These are phyloP conservation scores for Coniochaeta hoffmannii DNA, from an alignment of 2,329 filamentous ascomycete genomes.

Conservation along the genomic window DNA sequence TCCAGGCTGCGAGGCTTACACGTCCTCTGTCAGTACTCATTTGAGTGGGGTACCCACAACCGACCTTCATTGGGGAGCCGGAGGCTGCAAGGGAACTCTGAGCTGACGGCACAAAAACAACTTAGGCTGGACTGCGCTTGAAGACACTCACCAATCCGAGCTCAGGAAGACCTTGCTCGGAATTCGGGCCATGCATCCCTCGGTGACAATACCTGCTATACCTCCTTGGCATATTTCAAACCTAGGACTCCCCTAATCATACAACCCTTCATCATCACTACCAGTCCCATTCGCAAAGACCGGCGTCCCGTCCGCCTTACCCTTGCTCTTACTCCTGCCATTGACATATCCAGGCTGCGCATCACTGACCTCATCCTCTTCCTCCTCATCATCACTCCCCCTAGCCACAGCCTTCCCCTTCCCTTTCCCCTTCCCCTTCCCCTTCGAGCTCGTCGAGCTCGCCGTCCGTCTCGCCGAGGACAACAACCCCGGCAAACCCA, in stretches of 20 bases:
- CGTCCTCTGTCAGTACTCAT: no score
- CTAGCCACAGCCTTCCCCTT: slow-evolving; percentile 26
- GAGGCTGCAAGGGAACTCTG: no score
- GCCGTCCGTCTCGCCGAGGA: background rate
- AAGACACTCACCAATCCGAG: no score
- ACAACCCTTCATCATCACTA: slow-evolving; percentile 50
- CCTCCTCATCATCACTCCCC: slow-evolving; percentile 21
- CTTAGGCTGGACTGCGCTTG: no score
- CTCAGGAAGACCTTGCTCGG: no score
- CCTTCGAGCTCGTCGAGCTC: slow-evolving; percentile 4
- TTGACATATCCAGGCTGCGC: slow-evolving; percentile 18
- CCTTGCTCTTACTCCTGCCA: slow-evolving; percentile 43
- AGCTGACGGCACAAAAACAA: no score
- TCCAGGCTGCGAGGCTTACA: no score
- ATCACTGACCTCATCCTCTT: slow-evolving; percentile 23
- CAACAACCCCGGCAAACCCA: slow-evolving; percentile 13
- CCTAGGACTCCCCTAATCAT: slow-evolving; percentile 36
- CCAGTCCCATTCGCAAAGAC: slow-evolving; percentile 46
- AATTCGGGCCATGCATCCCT: no score
- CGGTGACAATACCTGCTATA: no score
- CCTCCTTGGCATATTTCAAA: no score
- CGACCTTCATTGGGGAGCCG: no score
- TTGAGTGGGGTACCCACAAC: no score
- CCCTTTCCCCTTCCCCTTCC: slow-evolving; percentile 28
- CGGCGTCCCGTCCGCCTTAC: slow-evolving; percentile 37